Conservation (phyloP, 345 rosid species). For the Laguncularia racemosa region DNA sequence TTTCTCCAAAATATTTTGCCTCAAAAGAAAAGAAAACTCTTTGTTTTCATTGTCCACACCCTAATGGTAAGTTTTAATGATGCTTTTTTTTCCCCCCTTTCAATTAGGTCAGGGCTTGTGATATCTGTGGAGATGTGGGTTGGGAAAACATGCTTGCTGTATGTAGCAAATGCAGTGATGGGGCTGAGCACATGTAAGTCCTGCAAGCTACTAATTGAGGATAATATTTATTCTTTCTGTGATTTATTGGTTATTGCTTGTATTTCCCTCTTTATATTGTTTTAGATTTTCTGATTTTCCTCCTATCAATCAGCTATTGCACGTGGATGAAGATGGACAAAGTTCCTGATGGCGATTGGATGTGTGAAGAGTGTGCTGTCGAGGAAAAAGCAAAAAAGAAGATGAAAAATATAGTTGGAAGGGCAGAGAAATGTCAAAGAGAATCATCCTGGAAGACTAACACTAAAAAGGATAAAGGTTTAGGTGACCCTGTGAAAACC, state of each 20-base stretch:
- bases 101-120: slow-evolving; percentile 56
- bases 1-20: neutral
- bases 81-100: neutral
- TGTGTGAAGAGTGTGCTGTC: slow-evolving; percentile 45
- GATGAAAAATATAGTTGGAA: slow-evolving; percentile 13
- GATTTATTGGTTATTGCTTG: neutral
- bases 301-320: slow-evolving; percentile 41
- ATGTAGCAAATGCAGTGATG: slow-evolving; percentile 43
- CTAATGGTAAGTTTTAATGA: neutral
- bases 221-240: neutral
- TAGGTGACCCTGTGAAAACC: neutral
- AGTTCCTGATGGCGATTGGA: slow-evolving; percentile 40
- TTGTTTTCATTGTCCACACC: no score
- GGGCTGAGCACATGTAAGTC: slow-evolving; percentile 62
- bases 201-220: neutral
- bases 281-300: slow-evolving; percentile 2
- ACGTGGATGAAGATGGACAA: slow-evolving; percentile 35
- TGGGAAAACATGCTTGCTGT: slow-evolving; percentile 39
- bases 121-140: slow-evolving; percentile 62
- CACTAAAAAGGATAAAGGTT: neutral
- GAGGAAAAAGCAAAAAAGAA: slow-evolving; percentile 16
- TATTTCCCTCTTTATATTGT: neutral
- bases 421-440: neutral
- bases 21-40: neutral
- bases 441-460: neutral